phyloP scores from a whole-genome alignment of 257 asterid genomes.

The Anisodus acutangulus region DNA sequence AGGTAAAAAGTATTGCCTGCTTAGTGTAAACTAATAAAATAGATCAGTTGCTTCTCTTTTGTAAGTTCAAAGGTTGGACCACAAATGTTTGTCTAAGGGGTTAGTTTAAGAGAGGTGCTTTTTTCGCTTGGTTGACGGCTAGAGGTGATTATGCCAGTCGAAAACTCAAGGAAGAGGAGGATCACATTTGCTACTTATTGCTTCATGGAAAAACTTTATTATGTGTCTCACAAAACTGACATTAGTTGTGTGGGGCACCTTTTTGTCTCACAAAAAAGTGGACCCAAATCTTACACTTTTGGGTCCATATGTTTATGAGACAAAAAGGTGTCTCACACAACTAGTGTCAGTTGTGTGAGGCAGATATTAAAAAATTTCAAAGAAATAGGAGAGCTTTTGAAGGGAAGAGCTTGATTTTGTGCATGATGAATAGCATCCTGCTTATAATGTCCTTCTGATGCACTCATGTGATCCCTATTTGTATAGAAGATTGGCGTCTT shows the following conservation, averaged over 20 bases:
- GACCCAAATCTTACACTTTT: too few relatives aligned
- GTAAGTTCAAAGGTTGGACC: conserved; percentile 8
- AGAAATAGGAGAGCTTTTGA: neutral
- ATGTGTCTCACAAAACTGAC: too few relatives aligned
- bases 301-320: too few relatives aligned
- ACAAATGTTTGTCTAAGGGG: conserved; percentile 7
- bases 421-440: conserved; percentile 8
- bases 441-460: neutral
- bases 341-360: too few relatives aligned
- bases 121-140: neutral
- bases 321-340: too few relatives aligned
- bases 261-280: too few relatives aligned
- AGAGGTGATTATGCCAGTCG: neutral
- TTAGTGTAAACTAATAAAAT: neutral
- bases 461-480: neutral
- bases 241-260: too few relatives aligned
- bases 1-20: neutral
- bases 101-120: neutral
- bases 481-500: neutral
- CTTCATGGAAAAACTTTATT: neutral
- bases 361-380: too few relatives aligned
- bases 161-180: neutral
- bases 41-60: conserved; percentile 20
- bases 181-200: neutral
- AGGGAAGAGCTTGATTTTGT: neutral